Evolutionary conservation across 352 stramenopile genomes (phyloP), one percentile per base, ranked within the genome.

Genomic region (Globisporangium radiosum): DNA sequence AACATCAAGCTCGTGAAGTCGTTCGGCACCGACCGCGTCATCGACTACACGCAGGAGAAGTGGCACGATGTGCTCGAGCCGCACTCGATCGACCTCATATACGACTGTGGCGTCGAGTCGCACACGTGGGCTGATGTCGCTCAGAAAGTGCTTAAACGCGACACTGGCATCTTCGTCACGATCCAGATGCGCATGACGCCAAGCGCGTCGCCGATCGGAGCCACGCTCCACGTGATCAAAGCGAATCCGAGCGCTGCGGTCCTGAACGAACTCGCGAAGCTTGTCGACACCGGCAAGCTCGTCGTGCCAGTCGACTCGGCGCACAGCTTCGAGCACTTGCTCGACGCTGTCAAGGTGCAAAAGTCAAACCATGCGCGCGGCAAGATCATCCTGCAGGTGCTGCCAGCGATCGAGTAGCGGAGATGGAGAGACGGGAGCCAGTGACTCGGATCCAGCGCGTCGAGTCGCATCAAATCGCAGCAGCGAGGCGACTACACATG

Each of bases 341-440:
- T 71, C 7, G 77, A 85, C 3, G 82, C 65, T 50, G 70, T 85
- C 33, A 50, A 57, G 14, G 68, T 73, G 36, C 63, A 83, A 0
- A 81, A 87, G 62, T 65, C 56, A 5, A 62, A 70, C 47, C 77
- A 75, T 17, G 72, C 76, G 0, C 67, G 70, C n/a, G 81, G 81
- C 59, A 88, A 88, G 59, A 72, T 90, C 33, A 64, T 87, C 7
- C 63, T 87, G 38, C 69, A 77, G 33, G 69, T 85, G 13, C 25
- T 57, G 4, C 49, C 49, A 38, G 49, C 39, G 40, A 43, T 33
- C 13, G 8, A 17, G 17, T 3, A n/a, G 17, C 36, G 49, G n/a
- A 9, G 47, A 33, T 7, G 47, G 7, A 8, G 47, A 51, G 47
- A 51, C 17, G 25, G 25, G 25, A 25, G 25, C 25, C 25, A 25